phyloP scores from a whole-genome alignment of 1,139 yeast genomes.

The Hyphopichia buzzinii region DNA sequence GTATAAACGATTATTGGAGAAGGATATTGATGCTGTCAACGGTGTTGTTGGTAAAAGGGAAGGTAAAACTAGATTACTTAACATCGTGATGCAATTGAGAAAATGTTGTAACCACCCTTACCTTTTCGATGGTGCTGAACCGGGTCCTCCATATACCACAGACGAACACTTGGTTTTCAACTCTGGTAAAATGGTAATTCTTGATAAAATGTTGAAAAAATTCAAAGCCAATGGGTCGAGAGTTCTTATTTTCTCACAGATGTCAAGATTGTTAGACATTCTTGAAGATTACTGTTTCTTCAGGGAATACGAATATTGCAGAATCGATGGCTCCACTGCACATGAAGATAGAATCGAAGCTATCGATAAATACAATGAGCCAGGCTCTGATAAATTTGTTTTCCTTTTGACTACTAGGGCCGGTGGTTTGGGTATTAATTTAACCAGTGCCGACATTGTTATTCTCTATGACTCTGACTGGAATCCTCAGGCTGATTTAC shows the following conservation, averaged over 20 bases:
- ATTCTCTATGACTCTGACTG: conserved; percentile 92
- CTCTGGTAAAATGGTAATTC: conserved; percentile 84
- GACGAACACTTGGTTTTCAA: conserved; percentile 90
- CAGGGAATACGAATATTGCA: conserved; percentile 80
- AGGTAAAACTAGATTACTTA: conserved; percentile 83
- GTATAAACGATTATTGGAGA: conserved; percentile 86
- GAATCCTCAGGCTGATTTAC: conserved; percentile 98
- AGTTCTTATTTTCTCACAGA: conserved; percentile 89
- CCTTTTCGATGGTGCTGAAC: conserved; percentile 96
- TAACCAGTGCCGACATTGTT: conserved; percentile 91
- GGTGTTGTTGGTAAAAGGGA: conserved; percentile 88
- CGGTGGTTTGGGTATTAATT: conserved; percentile 96
- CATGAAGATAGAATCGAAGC: conserved; percentile 93
- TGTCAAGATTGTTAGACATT: conserved; percentile 89
- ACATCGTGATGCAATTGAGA: conserved; percentile 94
- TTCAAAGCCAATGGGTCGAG: conserved; percentile 79
- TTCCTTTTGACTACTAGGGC: conserved; percentile 93
- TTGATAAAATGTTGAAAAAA: conserved; percentile 78
- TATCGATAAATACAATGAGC: conserved; percentile 86
- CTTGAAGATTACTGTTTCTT: conserved; percentile 89
- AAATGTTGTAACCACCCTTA: conserved; percentile 98
- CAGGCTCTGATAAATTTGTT: conserved; percentile 78
- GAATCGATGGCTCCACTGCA: conserved; percentile 93
- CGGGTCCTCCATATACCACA: conserved; percentile 97
- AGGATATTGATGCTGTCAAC: conserved; percentile 94